Percentiles rank a stretch among this genome's conserved stretches.
Evolutionary conservation across 306 rosid species (phyloP).

Genomic region (Mimosa pudica): DNA sequence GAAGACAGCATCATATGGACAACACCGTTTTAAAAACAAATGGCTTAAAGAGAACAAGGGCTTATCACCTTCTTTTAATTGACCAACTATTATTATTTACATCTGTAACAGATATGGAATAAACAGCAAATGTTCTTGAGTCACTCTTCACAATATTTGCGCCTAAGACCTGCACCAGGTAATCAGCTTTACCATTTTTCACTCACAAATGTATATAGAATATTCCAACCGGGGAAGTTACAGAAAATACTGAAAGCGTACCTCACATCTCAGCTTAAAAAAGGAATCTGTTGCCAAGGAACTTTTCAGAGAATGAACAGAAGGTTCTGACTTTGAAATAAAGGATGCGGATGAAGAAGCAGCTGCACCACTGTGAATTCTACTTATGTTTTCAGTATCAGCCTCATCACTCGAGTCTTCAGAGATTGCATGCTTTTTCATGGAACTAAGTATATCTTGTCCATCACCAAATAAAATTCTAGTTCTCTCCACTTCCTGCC

Average conservation of each 20-base stretch:
- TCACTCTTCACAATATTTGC: conserved; percentile 97
- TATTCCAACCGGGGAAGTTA: conserved; percentile 27
- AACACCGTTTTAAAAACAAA: conserved; percentile 29
- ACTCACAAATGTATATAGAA: conserved; percentile 30
- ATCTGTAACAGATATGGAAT: conserved; percentile 89
- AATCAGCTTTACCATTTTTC: conserved; percentile 41
- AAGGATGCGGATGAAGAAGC: conserved; percentile 82
- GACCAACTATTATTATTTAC: conserved; percentile 93
- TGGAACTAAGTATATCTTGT: conserved; percentile 76
- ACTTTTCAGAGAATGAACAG: conserved; percentile 56
- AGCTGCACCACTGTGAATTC: conserved; percentile 81
- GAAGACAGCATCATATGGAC: conserved; percentile 20
- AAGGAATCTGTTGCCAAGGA: conserved; percentile 69
- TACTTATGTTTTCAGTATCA: conserved; percentile 63
- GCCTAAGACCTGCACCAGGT: conserved; percentile 79
- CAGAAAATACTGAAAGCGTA: conserved; percentile 40
- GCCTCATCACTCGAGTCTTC: conserved; percentile 80
- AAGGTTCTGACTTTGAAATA: conserved; percentile 45
- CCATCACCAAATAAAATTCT: conserved; percentile 96
- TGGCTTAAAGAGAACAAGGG: conserved; percentile 27
- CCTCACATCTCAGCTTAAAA: conserved; percentile 97
- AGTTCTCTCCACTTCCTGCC: conserved; percentile 97
- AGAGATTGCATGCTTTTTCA: conserved; percentile 48
- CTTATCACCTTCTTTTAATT: conserved; percentile 85
- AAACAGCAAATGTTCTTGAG: conserved; percentile 92